These are phyloP conservation scores for Amyloporia xantha DNA, from an alignment of 768 basidiomycete species.

Conservation along the genomic window DNA sequence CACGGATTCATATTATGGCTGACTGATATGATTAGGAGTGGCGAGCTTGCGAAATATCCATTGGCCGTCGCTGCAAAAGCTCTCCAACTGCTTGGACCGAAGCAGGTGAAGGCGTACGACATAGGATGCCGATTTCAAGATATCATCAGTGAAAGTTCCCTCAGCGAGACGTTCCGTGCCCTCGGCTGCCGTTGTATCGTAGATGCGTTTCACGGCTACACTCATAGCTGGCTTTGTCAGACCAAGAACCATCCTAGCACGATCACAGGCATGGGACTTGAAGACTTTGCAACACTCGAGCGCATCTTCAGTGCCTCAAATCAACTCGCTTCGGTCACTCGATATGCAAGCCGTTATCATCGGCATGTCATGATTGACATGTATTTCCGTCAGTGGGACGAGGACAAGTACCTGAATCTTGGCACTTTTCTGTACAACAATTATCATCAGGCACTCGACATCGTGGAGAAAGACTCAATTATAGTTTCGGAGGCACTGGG, in stretches of 20 bases:
- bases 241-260: slow-evolving; percentile 24
- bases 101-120: no score
- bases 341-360: no score
- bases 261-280: slow-evolving; percentile 26
- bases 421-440: slow-evolving; percentile 23
- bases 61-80: no score
- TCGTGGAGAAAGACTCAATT: slow-evolving; percentile 19
- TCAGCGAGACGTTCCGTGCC: no score
- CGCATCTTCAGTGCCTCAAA: no score
- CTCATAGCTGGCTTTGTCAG: slow-evolving; percentile 30
- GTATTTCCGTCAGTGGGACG: slow-evolving; percentile 29
- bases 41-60: no score
- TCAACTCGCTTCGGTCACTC: no score
- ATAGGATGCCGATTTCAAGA: no score
- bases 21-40: no score
- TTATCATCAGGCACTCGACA: slow-evolving; percentile 24
- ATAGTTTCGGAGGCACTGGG: slow-evolving; percentile 12
- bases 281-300: slow-evolving; percentile 24
- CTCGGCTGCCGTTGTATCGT: slow-evolving; percentile 10
- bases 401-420: slow-evolving; percentile 28
- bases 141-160: no score
- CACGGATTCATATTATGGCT: no score
- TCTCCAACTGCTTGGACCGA: no score
- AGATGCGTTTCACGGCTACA: slow-evolving; percentile 30
- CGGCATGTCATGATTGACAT: slow-evolving; percentile 24